Evolutionary conservation across 805 yeast species (phyloP).

Genomic region (Starmerella vitae): DNA sequence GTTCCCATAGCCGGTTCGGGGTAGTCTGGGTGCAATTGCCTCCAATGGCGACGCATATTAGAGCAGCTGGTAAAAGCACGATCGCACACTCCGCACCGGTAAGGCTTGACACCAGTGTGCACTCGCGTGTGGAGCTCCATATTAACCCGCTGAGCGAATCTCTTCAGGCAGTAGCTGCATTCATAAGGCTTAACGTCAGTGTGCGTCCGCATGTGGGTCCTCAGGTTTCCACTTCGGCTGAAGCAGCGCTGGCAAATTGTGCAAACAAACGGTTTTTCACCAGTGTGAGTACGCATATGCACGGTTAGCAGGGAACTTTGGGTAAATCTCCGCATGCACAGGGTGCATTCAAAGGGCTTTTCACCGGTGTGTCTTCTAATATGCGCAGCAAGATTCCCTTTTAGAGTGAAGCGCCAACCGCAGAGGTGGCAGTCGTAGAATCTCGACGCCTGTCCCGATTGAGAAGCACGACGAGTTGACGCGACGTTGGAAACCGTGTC

Average conservation of each 20-base stretch:
- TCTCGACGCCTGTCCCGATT: background rate
- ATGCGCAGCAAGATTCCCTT: conserved; percentile 70
- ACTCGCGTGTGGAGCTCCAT: conserved; percentile 65
- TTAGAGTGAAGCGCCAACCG: conserved; percentile 60
- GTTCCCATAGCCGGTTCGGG: conserved; percentile 19
- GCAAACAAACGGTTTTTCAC: conserved; percentile 75
- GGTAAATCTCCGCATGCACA: conserved; percentile 68
- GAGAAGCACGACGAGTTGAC: background rate
- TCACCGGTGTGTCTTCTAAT: conserved; percentile 81
- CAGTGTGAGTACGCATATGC: conserved; percentile 78
- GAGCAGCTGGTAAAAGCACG: conserved; percentile 20
- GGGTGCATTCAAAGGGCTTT: conserved; percentile 62
- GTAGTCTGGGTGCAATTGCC: conserved; percentile 17
- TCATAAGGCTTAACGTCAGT: conserved; percentile 56
- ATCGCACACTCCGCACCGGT: conserved; percentile 50
- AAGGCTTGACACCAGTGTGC: conserved; percentile 90
- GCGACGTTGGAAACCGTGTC: background rate
- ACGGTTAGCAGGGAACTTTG: conserved; percentile 75
- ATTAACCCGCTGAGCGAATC: conserved; percentile 83
- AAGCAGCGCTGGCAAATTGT: conserved; percentile 72
- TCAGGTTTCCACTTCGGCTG: conserved; percentile 76
- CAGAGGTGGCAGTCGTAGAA: conserved; percentile 47
- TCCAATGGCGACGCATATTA: conserved; percentile 21
- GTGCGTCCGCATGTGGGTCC: conserved; percentile 79
- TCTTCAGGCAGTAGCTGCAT: conserved; percentile 62